Conservation (phyloP, 495 filamentous ascomycete genomes). For the Penicillium daleae region DNA sequence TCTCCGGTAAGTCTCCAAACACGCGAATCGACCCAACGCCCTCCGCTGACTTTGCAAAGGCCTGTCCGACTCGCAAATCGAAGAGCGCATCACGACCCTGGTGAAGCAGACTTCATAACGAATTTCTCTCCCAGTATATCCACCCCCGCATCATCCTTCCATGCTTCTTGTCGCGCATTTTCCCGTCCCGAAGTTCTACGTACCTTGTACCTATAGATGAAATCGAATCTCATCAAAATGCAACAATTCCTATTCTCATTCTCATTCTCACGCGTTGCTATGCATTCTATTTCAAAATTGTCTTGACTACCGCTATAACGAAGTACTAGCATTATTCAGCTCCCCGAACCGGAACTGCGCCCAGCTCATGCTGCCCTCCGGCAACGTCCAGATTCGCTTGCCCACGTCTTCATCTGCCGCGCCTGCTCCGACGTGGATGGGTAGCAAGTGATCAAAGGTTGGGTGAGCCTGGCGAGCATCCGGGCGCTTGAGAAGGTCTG, state of each 20-base stretch:
- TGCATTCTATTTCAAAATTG: not conserved
- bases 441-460: constrained; percentile 78
- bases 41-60: constrained; percentile 54
- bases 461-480: constrained; percentile 82
- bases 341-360: constrained; percentile 76
- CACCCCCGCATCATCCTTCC: constrained; percentile 22
- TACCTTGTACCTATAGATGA: constrained; percentile 47
- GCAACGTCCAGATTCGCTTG: constrained; percentile 64
- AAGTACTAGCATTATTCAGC: constrained; percentile 41
- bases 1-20: constrained; percentile 64
- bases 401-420: constrained; percentile 67
- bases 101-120: constrained; percentile 64
- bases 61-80: constrained; percentile 88
- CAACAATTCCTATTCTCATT: constrained; percentile 2
- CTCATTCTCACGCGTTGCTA: not conserved
- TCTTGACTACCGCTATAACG: constrained; percentile 14
- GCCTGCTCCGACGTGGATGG: constrained; percentile 74
- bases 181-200: constrained; percentile 31
- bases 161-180: constrained; percentile 35
- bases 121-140: constrained; percentile 6
- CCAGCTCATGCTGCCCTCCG: constrained; percentile 73
- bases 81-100: constrained; percentile 79
- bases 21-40: not conserved
- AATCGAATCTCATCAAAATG: constrained; percentile 31
- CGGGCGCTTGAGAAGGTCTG: constrained; percentile 57